These are phyloP conservation scores for Erucastrum elatum DNA, from an alignment of 345 rosid genomes.

Conservation along the genomic window DNA sequence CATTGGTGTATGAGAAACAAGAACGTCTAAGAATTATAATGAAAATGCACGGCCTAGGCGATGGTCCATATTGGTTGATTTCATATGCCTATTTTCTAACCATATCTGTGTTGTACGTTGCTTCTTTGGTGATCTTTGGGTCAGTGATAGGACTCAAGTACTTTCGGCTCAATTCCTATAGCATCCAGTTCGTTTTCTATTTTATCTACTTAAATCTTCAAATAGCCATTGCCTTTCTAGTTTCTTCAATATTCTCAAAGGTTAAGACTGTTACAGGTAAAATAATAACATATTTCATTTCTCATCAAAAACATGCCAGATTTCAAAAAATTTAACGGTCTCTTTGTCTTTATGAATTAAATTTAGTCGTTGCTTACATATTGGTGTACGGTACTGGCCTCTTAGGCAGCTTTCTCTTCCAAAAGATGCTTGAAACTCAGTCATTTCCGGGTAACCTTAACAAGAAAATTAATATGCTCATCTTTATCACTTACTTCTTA, in stretches of 20 bases:
- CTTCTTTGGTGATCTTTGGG: slow-evolving; percentile 72
- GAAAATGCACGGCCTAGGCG: slow-evolving; percentile 98
- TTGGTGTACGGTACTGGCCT: slow-evolving; percentile 81
- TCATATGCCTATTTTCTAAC: slow-evolving; percentile 73
- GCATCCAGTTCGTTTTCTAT: slow-evolving; percentile 70
- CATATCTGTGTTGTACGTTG: slow-evolving; percentile 61
- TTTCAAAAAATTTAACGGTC: background rate
- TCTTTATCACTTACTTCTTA: background rate
- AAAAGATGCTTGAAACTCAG: slow-evolving; percentile 50
- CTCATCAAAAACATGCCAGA: background rate
- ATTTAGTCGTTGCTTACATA: slow-evolving; percentile 69
- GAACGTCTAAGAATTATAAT: slow-evolving; percentile 84
- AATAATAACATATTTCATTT: slow-evolving; percentile 5
- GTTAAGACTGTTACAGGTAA: slow-evolving; percentile 88
- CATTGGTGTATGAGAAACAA: slow-evolving; percentile 85
- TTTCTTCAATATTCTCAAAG: slow-evolving; percentile 63
- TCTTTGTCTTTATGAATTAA: background rate
- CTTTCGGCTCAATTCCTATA: slow-evolving; percentile 66
- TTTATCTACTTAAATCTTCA: slow-evolving; percentile 75
- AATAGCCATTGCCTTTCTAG: slow-evolving; percentile 70
- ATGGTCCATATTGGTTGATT: slow-evolving; percentile 94
- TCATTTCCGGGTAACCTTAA: slow-evolving; percentile 66
- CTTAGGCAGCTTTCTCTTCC: slow-evolving; percentile 67
- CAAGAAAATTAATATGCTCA: background rate
- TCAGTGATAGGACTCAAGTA: slow-evolving; percentile 79